Evolutionary conservation across 768 basidiomycete species (phyloP), one percentile per base, ranked within the genome.

Genomic region (Mycena chlorophos): DNA sequence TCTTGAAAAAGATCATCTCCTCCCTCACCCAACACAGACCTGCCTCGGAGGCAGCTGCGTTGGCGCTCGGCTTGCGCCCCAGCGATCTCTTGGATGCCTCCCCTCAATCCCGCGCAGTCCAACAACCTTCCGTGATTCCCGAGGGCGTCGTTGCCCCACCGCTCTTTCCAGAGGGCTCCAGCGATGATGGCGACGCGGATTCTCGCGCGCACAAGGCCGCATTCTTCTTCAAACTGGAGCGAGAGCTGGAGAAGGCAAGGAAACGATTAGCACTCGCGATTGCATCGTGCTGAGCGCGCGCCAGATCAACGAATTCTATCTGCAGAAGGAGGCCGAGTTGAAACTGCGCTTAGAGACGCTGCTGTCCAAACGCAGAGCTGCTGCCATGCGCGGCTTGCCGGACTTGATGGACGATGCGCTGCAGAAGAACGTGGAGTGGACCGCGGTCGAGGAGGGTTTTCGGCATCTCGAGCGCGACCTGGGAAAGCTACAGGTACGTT

Each of bases 221-320:
- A 1, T 99, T 98, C 78, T 98, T 99, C 78, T 98, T 97, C 82
- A 98, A 95, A 70, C 83, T 99, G 0, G 95, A 98, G 70, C 83
- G 96, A 20, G 97, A 99, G 71, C 77, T 98, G 20, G 97, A 98
- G 74, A 99, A 98, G 85, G 96, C 89, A 63, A 61, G 77, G 61
- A 31, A 29, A 51, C 38, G 46, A 38, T 25, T 26, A 38, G 54
- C 54, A 23, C 56, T 31, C 40, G 47, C 48, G 14, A 28, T 39
- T 55, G 48, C 34, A 34, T 54, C 59, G 38, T 22, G 38, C 37
- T 48, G 27, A 31, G 55, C 43, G 30, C 65, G 42, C 30, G 46
- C 13, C 64, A 99, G 96, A 98, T 99, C 76, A 98, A 99, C 72
- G 84, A 87, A 4, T 98, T 99, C 69, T 99, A 99, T 73, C 80